phyloP scores from a whole-genome alignment of 345 rosid genomes.

The Salix exigua region DNA sequence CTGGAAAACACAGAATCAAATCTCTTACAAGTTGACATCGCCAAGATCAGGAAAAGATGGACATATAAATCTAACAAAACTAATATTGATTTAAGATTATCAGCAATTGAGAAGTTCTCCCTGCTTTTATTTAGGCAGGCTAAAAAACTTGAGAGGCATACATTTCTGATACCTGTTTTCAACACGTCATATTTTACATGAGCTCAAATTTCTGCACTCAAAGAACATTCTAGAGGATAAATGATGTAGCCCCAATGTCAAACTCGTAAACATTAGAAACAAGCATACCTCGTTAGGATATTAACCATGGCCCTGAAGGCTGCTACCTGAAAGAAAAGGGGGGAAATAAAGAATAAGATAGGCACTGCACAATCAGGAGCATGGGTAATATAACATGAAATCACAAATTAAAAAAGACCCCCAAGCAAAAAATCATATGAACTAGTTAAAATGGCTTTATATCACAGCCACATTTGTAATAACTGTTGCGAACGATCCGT shows the following conservation, averaged over 20 bases:
- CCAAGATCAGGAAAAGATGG: too few species aligned
- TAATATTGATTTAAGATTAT: neutral
- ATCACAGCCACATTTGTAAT: too few species aligned
- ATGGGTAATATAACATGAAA: conserved; percentile 2
- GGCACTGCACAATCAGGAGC: conserved; percentile 15
- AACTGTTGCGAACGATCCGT: too few species aligned
- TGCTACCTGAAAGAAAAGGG: conserved; percentile 69
- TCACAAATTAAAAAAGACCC: neutral
- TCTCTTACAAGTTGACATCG: too few species aligned
- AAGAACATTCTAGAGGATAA: neutral
- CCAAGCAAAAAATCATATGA: conserved; percentile 5
- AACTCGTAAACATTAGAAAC: neutral
- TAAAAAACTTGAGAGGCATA: neutral
- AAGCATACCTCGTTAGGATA: conserved; percentile 80
- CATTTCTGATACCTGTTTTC: neutral
- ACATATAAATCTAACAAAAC: too few species aligned
- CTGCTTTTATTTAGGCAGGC: neutral
- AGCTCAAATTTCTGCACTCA: neutral
- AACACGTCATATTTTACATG: neutral
- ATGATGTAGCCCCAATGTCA: neutral
- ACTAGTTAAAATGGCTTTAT: neutral
- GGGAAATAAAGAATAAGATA: conserved; percentile 16
- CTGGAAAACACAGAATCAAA: too few species aligned
- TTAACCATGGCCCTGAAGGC: conserved; percentile 99
- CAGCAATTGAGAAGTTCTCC: neutral